Conservation (phyloP, 257 asterid species). For the Gentiana dahurica region DNA sequence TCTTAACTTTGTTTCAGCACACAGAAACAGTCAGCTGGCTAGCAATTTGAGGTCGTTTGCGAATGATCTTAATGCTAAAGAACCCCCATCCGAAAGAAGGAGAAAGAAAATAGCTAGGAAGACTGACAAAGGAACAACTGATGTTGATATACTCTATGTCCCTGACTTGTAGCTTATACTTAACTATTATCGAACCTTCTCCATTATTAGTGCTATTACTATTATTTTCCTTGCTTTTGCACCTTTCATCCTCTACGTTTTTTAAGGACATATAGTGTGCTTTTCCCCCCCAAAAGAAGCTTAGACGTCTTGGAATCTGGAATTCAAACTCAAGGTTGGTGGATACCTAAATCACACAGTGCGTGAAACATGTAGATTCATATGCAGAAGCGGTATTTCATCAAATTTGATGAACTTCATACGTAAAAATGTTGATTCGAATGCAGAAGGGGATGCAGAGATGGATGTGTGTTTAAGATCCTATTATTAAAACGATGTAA, state of each 20-base stretch:
- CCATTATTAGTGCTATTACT: too few species aligned
- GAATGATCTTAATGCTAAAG: conserved; percentile 64
- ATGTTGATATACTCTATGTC: conserved; percentile 34
- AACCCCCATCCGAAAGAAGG: conserved; percentile 64
- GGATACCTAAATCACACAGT: too few species aligned
- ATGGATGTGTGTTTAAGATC: too few species aligned
- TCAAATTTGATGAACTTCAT: background rate
- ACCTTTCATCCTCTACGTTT: too few species aligned
- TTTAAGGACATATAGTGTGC: too few species aligned
- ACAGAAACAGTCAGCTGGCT: conserved; percentile 74
- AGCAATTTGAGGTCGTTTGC: conserved; percentile 56
- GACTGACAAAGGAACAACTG: conserved; percentile 32
- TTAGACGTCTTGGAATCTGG: too few species aligned
- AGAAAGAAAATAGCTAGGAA: conserved; percentile 49
- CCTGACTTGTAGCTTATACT: conserved; percentile 25
- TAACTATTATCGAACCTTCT: background rate
- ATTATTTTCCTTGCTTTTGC: too few species aligned
- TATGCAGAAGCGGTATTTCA: background rate
- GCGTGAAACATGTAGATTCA: background rate
- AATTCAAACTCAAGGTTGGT: too few species aligned
- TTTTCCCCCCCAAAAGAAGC: too few species aligned
- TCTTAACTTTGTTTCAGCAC: conserved; percentile 41
- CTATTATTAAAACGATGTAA: too few species aligned
- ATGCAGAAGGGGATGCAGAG: too few species aligned
- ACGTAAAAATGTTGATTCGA: too few species aligned